A percentile compares a stretch with the other conserved stretches of the same genome.
Conservation (phyloP, 1,139 yeast genomes). For the Blastobotrys raffinosifermentans region DNA sequence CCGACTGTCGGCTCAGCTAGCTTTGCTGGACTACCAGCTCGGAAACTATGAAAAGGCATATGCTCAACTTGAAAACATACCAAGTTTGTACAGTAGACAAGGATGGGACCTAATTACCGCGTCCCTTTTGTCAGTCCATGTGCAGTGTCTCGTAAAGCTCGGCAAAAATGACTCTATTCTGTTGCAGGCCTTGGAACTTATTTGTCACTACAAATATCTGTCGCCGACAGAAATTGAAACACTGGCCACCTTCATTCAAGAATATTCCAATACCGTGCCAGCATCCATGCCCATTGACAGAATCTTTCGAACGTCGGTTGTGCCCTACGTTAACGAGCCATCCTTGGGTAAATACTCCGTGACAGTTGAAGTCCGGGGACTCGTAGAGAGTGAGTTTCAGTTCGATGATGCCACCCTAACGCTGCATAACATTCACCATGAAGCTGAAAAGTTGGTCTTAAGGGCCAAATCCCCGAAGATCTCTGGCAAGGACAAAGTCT, state of each 20-base stretch:
- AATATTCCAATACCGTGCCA: slow-evolving; percentile 7
- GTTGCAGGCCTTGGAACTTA: slow-evolving; percentile 28
- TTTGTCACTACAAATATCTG: slow-evolving; percentile 24
- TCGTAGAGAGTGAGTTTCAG: slow-evolving; percentile 14
- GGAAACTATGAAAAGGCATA: slow-evolving; percentile 57
- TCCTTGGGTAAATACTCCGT: slow-evolving; percentile 9
- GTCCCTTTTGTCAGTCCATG: slow-evolving; percentile 55
- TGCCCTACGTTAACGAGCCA: slow-evolving; percentile 6
- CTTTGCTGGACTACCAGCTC: slow-evolving; percentile 57
- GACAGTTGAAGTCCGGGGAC: slow-evolving; percentile 11
- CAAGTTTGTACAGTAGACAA: slow-evolving; percentile 55
- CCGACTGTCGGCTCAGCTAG: slow-evolving; percentile 74
- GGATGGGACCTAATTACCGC: slow-evolving; percentile 77
- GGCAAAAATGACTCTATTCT: slow-evolving; percentile 25
- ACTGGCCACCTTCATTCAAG: slow-evolving; percentile 17
- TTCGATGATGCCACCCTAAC: slow-evolving; percentile 16
- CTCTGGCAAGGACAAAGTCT: slow-evolving; percentile 4
- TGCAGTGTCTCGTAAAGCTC: slow-evolving; percentile 58
- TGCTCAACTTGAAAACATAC: slow-evolving; percentile 58
- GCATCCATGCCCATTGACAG: slow-evolving; percentile 3
- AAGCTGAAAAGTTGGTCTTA: slow-evolving; percentile 6
- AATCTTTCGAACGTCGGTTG: slow-evolving; percentile 3
- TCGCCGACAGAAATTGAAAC: slow-evolving; percentile 14
- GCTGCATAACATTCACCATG: slow-evolving; percentile 5
- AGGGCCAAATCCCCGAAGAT: slow-evolving; percentile 9